Evolutionary conservation across 2,329 filamentous ascomycete genomes (phyloP).

Genomic region (Emmonsia crescens): DNA sequence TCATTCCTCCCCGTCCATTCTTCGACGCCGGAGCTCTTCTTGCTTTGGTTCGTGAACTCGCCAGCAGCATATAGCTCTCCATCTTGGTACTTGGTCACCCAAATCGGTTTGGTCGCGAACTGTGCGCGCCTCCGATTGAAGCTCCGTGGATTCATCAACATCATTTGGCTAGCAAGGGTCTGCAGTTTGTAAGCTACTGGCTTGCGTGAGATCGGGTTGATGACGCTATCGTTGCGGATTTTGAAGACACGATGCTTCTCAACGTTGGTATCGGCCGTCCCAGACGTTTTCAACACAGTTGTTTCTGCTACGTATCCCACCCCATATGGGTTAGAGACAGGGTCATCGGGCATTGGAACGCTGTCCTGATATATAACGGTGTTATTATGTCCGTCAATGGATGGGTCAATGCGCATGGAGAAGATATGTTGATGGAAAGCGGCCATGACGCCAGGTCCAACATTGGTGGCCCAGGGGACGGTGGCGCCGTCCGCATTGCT

Average conservation of each 20-base stretch:
- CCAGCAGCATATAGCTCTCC: conserved; percentile 44
- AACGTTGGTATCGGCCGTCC: conserved; percentile 39
- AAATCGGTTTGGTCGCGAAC: conserved; percentile 46
- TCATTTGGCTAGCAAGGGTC: conserved; percentile 47
- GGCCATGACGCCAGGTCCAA: conserved; percentile 59
- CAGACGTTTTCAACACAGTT: conserved; percentile 38
- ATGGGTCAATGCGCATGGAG: conserved; percentile 53
- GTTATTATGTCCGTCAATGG: conserved; percentile 47
- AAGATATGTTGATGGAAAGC: conserved; percentile 70
- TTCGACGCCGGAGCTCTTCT: conserved; percentile 44
- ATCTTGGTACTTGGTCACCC: conserved; percentile 45
- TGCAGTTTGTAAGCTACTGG: conserved; percentile 48
- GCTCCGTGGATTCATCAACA: conserved; percentile 40
- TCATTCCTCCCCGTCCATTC: conserved; percentile 41
- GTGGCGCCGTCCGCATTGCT: conserved; percentile 48
- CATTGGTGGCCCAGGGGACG: conserved; percentile 57
- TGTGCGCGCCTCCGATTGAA: conserved; percentile 42
- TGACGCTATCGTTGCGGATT: conserved; percentile 43
- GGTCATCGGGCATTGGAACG: conserved; percentile 48
- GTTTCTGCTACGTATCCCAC: conserved; percentile 41
- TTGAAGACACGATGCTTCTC: conserved; percentile 46
- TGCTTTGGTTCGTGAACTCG: conserved; percentile 47
- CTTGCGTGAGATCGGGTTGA: conserved; percentile 45
- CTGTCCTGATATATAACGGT: conserved; percentile 48
- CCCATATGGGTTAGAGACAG: conserved; percentile 41